Conservation (phyloP, 2,329 filamentous ascomycete species). For the Xylaria sp. region DNA sequence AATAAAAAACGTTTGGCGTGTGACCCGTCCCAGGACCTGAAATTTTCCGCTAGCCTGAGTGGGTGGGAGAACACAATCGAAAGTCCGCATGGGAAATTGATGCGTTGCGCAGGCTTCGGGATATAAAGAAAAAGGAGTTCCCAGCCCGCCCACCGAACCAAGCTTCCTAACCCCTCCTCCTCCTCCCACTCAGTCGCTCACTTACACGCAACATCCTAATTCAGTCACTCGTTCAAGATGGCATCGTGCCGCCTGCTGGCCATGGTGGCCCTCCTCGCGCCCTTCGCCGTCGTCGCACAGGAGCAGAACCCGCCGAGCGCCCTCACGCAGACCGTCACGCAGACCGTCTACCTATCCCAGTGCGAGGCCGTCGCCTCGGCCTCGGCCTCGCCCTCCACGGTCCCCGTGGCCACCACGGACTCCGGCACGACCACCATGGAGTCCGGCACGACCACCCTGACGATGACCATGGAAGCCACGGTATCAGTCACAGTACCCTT, state of each 20-base stretch:
- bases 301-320: conserved; percentile 12
- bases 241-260: conserved; percentile 20
- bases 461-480: conserved; percentile 20
- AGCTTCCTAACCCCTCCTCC: neutral
- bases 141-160: conserved; percentile 3
- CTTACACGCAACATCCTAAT: neutral
- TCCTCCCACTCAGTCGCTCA: neutral
- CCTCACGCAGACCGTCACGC: conserved; percentile 19
- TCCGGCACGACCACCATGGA: conserved; percentile 18
- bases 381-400: too few relatives aligned
- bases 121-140: conserved; percentile 18
- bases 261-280: conserved; percentile 18
- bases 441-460: conserved; percentile 17
- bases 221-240: conserved; percentile 23
- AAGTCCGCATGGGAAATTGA: neutral
- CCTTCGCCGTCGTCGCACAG: conserved; percentile 11
- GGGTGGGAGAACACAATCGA: too few relatives aligned
- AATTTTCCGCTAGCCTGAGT: conserved; percentile 21
- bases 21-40: conserved; percentile 13
- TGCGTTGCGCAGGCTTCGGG: conserved; percentile 5
- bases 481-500: conserved; percentile 9
- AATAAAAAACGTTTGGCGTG: conserved; percentile 17
- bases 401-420: conserved; percentile 9
- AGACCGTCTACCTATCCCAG: conserved; percentile 23
- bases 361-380: conserved; percentile 10